phyloP scores from a whole-genome alignment of 2,329 filamentous ascomycete genomes.

The Colletotrichum aenigma region DNA sequence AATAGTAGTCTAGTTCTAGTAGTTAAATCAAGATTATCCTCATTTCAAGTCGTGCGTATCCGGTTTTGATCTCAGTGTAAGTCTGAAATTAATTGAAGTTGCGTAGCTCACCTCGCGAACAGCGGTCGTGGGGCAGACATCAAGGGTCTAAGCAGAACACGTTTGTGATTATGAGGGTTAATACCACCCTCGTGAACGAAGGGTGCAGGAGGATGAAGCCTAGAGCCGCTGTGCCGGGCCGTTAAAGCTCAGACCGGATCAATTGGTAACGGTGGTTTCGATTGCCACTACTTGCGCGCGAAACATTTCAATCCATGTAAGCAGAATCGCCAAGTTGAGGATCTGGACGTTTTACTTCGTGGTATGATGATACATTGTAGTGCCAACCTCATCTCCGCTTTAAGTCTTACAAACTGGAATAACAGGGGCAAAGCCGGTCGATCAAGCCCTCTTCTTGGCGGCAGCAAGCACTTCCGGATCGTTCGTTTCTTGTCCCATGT shows the following conservation, averaged over 20 bases:
- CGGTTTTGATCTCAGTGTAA: not conserved
- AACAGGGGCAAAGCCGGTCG: not conserved
- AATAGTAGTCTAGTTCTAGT: not conserved
- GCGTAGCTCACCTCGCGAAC: not conserved
- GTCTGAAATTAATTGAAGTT: not conserved
- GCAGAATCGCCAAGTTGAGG: not conserved
- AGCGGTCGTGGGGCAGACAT: not conserved
- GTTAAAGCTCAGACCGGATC: not conserved
- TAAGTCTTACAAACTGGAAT: not conserved
- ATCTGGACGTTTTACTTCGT: not conserved
- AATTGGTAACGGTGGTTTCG: not conserved
- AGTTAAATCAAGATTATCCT: not conserved
- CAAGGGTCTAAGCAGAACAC: fast-evolving
- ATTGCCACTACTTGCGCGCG: not conserved
- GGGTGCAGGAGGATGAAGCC: not conserved
- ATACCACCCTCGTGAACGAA: not conserved
- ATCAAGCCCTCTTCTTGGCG: not conserved
- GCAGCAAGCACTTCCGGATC: not conserved
- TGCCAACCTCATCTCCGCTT: not conserved
- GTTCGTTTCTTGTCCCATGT: not conserved
- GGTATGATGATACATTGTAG: not conserved
- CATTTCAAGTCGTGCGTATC: fast-evolving
- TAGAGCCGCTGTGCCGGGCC: not conserved
- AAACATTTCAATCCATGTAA: not conserved
- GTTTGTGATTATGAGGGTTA: not conserved